A percentile compares a stretch with the other conserved stretches of the same genome.
These are phyloP conservation scores for Luffa aegyptiaca DNA, from an alignment of 306 rosid species.

Conservation along the genomic window DNA sequence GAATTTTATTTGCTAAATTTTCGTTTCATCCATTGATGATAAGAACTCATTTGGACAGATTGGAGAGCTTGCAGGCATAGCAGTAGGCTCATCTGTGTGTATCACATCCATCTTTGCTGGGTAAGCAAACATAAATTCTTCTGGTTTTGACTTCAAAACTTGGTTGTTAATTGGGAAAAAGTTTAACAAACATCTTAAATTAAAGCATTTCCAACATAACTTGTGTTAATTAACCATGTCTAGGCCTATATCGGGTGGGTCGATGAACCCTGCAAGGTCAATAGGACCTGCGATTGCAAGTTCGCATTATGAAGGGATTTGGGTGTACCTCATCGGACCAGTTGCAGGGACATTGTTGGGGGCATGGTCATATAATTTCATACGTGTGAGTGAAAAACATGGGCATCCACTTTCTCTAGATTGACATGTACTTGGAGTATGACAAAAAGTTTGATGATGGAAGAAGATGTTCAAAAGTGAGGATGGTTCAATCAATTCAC, in stretches of 20 bases:
- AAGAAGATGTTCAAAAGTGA: not conserved
- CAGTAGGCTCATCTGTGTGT: conserved; percentile 72
- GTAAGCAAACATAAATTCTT: conserved; percentile 22
- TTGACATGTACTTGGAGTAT: conserved; percentile 18
- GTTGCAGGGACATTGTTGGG: conserved; percentile 53
- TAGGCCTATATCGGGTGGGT: conserved; percentile 88
- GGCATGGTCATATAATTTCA: conserved; percentile 46
- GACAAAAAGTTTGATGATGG: not conserved
- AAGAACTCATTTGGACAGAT: conserved; percentile 29
- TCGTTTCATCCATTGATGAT: too few relatives aligned
- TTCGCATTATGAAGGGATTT: conserved; percentile 41
- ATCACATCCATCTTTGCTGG: conserved; percentile 78
- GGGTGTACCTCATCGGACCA: conserved; percentile 71
- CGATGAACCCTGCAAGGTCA: conserved; percentile 90
- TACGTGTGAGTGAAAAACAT: conserved; percentile 31
- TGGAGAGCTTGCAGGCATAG: conserved; percentile 63
- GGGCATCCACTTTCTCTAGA: conserved; percentile 4
- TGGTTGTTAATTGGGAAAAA: not conserved
- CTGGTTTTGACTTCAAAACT: not conserved
- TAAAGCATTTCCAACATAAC: not conserved
- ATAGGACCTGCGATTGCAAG: conserved; percentile 73
- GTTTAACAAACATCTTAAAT: not conserved
- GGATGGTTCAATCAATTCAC: not conserved
- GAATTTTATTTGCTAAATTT: too few relatives aligned
- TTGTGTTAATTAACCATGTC: conserved; percentile 1